phyloP scores from a whole-genome alignment of 2,329 filamentous ascomycete species.

The Byssothecium circinans region DNA sequence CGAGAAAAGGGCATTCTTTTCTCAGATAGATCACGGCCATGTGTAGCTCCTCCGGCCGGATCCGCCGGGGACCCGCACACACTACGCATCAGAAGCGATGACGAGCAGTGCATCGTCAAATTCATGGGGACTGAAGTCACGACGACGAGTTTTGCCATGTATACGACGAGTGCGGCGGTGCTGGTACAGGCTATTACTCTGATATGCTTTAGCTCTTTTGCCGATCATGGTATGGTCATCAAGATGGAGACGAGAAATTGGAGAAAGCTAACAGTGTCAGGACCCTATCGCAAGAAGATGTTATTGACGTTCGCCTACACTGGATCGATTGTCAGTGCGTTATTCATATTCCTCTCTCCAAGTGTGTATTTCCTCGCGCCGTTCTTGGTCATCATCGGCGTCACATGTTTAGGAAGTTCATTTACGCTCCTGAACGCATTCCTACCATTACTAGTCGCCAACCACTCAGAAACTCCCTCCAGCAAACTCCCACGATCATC shows the following conservation, averaged over 20 bases:
- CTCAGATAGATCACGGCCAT: constrained; percentile 72
- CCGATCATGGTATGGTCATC: constrained; percentile 75
- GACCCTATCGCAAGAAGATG: constrained; percentile 76
- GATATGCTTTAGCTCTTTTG: constrained; percentile 88
- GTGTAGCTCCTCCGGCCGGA: constrained; percentile 60
- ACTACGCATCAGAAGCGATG: constrained; percentile 18
- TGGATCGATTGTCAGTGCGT: constrained; percentile 76
- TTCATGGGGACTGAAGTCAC: constrained; percentile 80
- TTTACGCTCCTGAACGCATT: constrained; percentile 96
- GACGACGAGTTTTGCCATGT: constrained; percentile 92
- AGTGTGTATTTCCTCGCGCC: constrained; percentile 77
- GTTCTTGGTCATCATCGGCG: constrained; percentile 79
- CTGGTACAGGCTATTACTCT: constrained; percentile 83
- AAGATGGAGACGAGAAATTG: constrained; percentile 3
- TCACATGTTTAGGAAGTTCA: constrained; percentile 89
- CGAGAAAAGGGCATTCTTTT: constrained; percentile 84
- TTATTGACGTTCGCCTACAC: constrained; percentile 77
- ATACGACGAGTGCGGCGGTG: constrained; percentile 89
- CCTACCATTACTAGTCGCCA: constrained; percentile 79
- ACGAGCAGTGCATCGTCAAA: constrained; percentile 72
- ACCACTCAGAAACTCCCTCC: constrained; percentile 39
- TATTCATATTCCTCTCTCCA: constrained; percentile 75
- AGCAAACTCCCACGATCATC: constrained; percentile 57
- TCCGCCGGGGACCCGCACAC: constrained; percentile 21
- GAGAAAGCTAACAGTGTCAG: too few relatives aligned